Base-by-base conservation (phyloP, 1,139 yeast genomes). In the Nadsonia commutata region DNA sequence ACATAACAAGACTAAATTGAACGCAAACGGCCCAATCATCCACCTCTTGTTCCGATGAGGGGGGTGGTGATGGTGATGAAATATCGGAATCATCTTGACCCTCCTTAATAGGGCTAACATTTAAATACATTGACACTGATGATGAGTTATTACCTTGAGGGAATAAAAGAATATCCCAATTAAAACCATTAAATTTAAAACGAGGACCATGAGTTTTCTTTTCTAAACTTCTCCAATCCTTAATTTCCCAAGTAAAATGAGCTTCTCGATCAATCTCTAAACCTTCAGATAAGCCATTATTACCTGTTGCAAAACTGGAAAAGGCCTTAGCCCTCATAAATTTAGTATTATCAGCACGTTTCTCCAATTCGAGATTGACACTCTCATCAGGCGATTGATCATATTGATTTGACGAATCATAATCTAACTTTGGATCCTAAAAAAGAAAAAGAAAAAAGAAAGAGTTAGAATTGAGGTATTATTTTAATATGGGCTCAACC, bases 21-120 rank as follows among this genome's bases (percentile, higher is more conserved):
- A 94, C 94, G 63, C 97, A 88, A 18, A 78, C 80, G 48, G 78
- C 76, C 95, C 96, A 86, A 45, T 68, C 72, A 13, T 57, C 57
- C 8, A 17, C 23, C 9, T 20, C 41, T 17, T 21, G 13, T 41
- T 43, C 36, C 19, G 39, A 13, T 19, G 39, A 13, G 18, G 17
- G 13, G 20, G 11, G 18, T 39, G 22, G n/a, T 19, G 37, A 13
- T 17, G 36, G n/a, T 3, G 18, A 36, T n/a, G n/a, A n/a, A n/a
- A n/a, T n/a, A 17, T n/a, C 22, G 13, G 13, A 27, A 3, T 13
- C 13, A 18, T n/a, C 17, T 27, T 22, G 19, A 18, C 33, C 37
- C 22, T 22, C 37, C 17, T 36, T 42, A 20, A n/a, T 43, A 16
- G 41, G 38, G 18, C 40, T 48, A 9, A 64, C 59, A 37, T 60